Evolutionary conservation across 176 grass and related monocot genomes (phyloP).

Genomic region (bread wheat (Triticum aestivum)): DNA sequence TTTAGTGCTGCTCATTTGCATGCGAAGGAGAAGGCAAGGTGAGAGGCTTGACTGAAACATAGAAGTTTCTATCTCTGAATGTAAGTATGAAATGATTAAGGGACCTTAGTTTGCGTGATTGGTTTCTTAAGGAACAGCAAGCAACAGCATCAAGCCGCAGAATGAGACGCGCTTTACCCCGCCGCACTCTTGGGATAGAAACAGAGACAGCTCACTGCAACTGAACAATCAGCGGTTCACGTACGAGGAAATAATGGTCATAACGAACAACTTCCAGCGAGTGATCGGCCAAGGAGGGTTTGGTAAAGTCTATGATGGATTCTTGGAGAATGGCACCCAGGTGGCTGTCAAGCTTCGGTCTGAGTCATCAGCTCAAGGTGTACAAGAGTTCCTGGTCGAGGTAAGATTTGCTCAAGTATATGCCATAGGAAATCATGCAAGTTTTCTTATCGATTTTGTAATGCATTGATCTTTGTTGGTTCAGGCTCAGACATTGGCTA

Average conservation of each 20-base stretch:
- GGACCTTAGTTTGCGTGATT: not conserved
- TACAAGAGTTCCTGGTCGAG: constrained; percentile 60
- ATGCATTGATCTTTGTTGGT: not conserved
- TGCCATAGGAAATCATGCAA: not conserved
- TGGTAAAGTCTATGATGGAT: constrained; percentile 48
- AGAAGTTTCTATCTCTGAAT: not conserved
- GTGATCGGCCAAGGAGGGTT: not conserved
- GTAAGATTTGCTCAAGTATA: constrained; percentile 1
- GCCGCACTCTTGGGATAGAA: not conserved
- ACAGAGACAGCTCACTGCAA: not conserved
- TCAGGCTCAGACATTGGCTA: constrained; percentile 54
- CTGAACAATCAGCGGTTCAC: constrained; percentile 56
- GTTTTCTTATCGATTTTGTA: not conserved
- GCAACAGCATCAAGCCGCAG: constrained; percentile 8
- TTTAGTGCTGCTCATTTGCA: constrained; percentile 15
- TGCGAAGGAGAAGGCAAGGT: constrained; percentile 23
- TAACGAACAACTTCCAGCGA: constrained; percentile 3
- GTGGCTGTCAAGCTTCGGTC: constrained; percentile 59
- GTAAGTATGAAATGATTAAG: not conserved
- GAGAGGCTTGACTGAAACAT: not conserved
- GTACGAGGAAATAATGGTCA: constrained; percentile 28
- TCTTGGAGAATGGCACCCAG: constrained; percentile 55
- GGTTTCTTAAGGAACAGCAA: not conserved
- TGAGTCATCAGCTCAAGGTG: constrained; percentile 42
- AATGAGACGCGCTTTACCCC: not conserved